Conservation (phyloP, 2,329 filamentous ascomycete genomes). For the Arachnomyces sp. region DNA sequence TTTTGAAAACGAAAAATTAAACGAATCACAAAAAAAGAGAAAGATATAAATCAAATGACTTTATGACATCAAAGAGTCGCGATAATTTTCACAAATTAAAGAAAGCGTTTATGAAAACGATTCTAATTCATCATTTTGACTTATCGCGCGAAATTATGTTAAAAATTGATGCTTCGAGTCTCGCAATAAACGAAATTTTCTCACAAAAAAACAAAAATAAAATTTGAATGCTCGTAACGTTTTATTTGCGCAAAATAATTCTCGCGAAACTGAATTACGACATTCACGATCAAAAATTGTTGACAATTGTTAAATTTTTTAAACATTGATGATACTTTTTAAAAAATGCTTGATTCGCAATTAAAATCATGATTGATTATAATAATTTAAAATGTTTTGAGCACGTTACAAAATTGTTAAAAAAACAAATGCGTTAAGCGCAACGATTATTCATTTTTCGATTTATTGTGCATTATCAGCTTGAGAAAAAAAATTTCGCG, state of each 20-base stretch:
- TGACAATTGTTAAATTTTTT: conserved; percentile 20
- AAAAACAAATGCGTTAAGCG: neutral
- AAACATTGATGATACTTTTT: conserved; percentile 17
- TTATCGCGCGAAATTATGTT: conserved; percentile 10
- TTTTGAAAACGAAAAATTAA: too few relatives aligned
- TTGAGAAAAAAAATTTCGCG: neutral
- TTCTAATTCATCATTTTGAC: conserved; percentile 16
- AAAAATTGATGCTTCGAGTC: conserved; percentile 19
- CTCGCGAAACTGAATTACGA: conserved; percentile 18
- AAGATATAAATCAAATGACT: conserved; percentile 2
- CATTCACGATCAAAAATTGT: conserved; percentile 24
- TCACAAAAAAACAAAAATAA: conserved; percentile 16
- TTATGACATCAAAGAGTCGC: conserved; percentile 8
- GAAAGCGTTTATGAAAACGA: conserved; percentile 11
- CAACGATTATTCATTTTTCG: neutral
- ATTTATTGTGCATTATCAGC: neutral
- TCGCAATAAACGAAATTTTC: conserved; percentile 8
- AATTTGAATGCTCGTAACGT: conserved; percentile 18
- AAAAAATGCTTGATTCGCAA: conserved; percentile 3
- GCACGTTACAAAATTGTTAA: neutral
- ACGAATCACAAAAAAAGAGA: too few relatives aligned
- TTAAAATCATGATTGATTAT: neutral
- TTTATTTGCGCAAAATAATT: too few relatives aligned
- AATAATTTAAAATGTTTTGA: neutral
- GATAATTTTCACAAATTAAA: conserved; percentile 10